These are phyloP conservation scores for Hysterangium stoloniferum DNA, from an alignment of 768 basidiomycete genomes.

Conservation along the genomic window DNA sequence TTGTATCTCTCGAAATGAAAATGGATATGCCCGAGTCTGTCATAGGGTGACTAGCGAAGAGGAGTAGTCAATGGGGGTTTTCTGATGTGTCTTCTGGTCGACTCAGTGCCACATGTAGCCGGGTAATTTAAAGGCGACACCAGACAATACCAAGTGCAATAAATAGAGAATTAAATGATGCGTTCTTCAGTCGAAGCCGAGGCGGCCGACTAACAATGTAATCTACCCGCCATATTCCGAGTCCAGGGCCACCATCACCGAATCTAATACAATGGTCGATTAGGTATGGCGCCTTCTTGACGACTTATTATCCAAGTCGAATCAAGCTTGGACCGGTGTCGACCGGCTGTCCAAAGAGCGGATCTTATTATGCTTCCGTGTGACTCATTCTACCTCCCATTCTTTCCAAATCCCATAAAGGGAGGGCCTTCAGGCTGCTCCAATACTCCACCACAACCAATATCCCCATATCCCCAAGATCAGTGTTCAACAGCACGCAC, in stretches of 20 bases:
- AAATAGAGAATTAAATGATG: background rate
- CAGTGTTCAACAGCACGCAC: background rate
- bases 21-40: no score
- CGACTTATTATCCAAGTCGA: background rate
- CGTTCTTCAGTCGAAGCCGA: background rate
- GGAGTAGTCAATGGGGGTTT: no score
- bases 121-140: no score
- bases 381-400: background rate
- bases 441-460: background rate
- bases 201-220: background rate
- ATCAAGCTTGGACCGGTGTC: background rate
- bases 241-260: background rate
- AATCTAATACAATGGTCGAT: background rate
- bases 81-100: no score
- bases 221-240: background rate
- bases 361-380: slow-evolving; percentile 1
- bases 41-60: no score
- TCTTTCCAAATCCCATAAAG: background rate
- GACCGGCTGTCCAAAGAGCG: slow-evolving; percentile 1
- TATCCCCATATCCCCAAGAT: background rate
- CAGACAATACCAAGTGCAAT: no score
- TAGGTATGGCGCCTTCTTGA: no score
- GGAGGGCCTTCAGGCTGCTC: background rate
- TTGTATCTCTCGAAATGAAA: no score
- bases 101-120: no score